Evolutionary conservation across 1,284 basidiomycete genomes (phyloP).

Genomic region (Ustilago sp.): DNA sequence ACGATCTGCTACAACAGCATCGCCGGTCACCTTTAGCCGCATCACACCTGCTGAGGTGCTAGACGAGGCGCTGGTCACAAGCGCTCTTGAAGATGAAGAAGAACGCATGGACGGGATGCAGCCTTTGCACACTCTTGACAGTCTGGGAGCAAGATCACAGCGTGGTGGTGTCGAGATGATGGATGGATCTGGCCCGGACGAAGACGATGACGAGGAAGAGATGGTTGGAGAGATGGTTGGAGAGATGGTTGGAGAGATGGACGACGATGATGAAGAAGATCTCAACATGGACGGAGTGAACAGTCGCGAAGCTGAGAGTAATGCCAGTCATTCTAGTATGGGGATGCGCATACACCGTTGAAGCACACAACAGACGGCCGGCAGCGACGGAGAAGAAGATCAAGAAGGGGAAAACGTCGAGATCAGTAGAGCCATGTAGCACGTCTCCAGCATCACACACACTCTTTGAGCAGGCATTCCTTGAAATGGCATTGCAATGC

Average conservation of each 20-base stretch:
- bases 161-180: conserved; percentile 10
- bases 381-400: conserved; percentile 12
- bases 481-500: background rate
- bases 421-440: conserved; percentile 24
- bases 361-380: background rate
- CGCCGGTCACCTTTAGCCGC: conserved; percentile 43
- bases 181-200: conserved; percentile 28
- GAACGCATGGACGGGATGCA: conserved; percentile 31
- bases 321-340: conserved; percentile 8
- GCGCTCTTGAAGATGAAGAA: conserved; percentile 51
- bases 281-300: conserved; percentile 8
- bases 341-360: conserved; percentile 4
- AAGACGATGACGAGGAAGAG: conserved; percentile 27
- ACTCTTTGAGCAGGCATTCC: background rate
- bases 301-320: conserved; percentile 17
- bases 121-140: conserved; percentile 23
- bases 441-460: background rate
- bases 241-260: conserved; percentile 8
- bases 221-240: conserved; percentile 9
- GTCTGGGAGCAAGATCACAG: conserved; percentile 8
- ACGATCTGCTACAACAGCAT: conserved; percentile 45
- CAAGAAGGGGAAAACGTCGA: background rate
- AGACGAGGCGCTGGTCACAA: conserved; percentile 48
- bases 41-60: conserved; percentile 48
- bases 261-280: conserved; percentile 15